Evolutionary conservation across 345 rosid genomes (phyloP).

Genomic region (Brassica rapa): DNA sequence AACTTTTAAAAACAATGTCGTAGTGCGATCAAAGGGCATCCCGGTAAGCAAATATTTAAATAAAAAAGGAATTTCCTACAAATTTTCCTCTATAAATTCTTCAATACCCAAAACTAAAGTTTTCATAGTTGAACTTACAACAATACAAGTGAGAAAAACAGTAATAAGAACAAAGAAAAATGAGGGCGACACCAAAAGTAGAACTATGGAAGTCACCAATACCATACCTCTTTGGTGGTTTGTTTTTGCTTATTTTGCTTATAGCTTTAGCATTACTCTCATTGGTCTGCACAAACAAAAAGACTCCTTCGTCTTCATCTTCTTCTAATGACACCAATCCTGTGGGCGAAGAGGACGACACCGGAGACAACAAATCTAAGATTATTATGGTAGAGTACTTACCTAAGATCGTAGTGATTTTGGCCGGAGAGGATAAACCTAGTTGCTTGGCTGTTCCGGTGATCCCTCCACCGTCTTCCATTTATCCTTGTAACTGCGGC

Average conservation of each 20-base stretch:
- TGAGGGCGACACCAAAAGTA: slow-evolving; percentile 28
- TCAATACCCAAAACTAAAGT: not conserved
- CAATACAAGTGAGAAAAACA: not conserved
- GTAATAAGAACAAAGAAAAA: not conserved
- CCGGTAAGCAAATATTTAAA: not conserved
- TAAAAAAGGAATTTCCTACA: not conserved
- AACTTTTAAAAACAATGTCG: slow-evolving; percentile 1
- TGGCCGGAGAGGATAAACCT: slow-evolving; percentile 63
- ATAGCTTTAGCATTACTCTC: slow-evolving; percentile 44
- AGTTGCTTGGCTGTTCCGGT: slow-evolving; percentile 53
- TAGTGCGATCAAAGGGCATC: not conserved
- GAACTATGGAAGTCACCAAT: slow-evolving; percentile 50
- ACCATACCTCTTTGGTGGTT: slow-evolving; percentile 54
- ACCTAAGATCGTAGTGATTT: slow-evolving; percentile 53
- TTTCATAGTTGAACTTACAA: slow-evolving; percentile 13
- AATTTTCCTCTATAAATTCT: slow-evolving; percentile 19
- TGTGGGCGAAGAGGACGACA: not conserved
- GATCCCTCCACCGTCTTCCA: slow-evolving; percentile 9
- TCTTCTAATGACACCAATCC: not conserved
- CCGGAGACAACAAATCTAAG: slow-evolving; percentile 9
- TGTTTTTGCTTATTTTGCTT: slow-evolving; percentile 40
- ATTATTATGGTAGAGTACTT: slow-evolving; percentile 20
- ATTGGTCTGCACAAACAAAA: slow-evolving; percentile 41
- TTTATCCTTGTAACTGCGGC: slow-evolving; percentile 34
- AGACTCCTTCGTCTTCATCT: slow-evolving; percentile 11